Evolutionary conservation across 1,139 yeast genomes (phyloP), one percentile per base, ranked within the genome.

Genomic region (Candida frijolesensis): DNA sequence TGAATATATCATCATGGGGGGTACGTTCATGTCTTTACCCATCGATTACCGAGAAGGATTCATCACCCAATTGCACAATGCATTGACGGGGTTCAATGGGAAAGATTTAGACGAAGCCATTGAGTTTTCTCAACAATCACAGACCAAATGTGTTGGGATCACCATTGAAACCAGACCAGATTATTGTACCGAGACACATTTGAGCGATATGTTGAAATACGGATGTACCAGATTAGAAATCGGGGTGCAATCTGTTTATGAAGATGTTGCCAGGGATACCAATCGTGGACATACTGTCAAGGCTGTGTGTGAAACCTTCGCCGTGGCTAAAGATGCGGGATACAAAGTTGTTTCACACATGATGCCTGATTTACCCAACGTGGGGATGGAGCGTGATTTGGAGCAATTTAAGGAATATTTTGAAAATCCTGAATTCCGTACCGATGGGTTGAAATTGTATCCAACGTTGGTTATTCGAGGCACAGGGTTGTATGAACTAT

Each of bases 311-410:
- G 96, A 94, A 65, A 94, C 99, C 0, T 94, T 94, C 74, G 91
- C 91, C 1, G 84, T 89, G 44, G 96, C 99, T 22, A 94, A 94
- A 67, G 99, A 94, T 70, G 96, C 99, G 0, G 99, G 99, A 6
- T 94, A 92, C 71, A 94, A 94, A 70, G 96, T 94, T 49, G 99
- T 94, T 30, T 86, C 96, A 57, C 99, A 94, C 72, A 94, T 94
- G 99, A 94, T 94, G 99, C 99, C 99, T 16, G 99, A 94, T 76
- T 77, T 94, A 61, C 99, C 99, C 16, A 94, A 94, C 63, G 97
- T 94, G 49, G 99, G 99, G 14, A 89, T 92, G 96, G 99, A 94
- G 71, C 82, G 99, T 67, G 99, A 94, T 67, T 75, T 94, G 58
- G 96, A 91, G 61, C 99, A 94, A 71, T 94, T 94, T 65, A 83